Evolutionary conservation across 2,329 filamentous ascomycete species (phyloP).

Genomic region (Penicillium fuscoglaucum): DNA sequence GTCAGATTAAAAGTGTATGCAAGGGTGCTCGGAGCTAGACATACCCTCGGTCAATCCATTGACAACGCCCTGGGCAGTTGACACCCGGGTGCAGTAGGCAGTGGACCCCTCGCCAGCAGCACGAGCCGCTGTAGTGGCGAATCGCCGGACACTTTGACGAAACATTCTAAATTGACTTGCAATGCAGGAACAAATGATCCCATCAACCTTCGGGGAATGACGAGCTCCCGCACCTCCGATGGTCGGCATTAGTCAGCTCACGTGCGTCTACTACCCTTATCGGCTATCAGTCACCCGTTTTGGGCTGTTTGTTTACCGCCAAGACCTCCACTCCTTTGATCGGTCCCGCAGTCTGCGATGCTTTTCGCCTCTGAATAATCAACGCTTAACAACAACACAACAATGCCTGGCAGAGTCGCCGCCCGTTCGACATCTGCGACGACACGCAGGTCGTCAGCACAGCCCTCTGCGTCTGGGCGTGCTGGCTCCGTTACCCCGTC

Average conservation of each 20-base stretch:
- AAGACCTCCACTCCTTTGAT: constrained; percentile 21
- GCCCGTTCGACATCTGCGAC: constrained; percentile 40
- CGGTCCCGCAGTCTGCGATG: constrained; percentile 23
- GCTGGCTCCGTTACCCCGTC: constrained; percentile 54
- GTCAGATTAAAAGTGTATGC: constrained; percentile 1
- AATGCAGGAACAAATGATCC: constrained; percentile 11
- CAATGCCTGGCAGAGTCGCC: constrained; percentile 44
- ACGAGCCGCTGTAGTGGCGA: constrained; percentile 63
- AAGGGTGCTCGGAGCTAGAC: constrained; percentile 17
- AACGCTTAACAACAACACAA: constrained; percentile 21
- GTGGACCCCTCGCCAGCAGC: constrained; percentile 51
- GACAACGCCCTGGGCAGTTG: constrained; percentile 75
- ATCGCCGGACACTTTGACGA: constrained; percentile 65
- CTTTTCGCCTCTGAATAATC: constrained; percentile 20
- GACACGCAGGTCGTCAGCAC: constrained; percentile 48
- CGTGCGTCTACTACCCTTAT: constrained; percentile 15
- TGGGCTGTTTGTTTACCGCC: constrained; percentile 44
- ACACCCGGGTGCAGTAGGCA: constrained; percentile 68
- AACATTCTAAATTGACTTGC: constrained; percentile 58
- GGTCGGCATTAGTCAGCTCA: constrained; percentile 28
- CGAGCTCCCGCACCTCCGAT: constrained; percentile 21
- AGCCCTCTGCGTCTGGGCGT: constrained; percentile 83
- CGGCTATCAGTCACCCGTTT: constrained; percentile 32
- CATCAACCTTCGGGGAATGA: constrained; percentile 7
- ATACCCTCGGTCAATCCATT: constrained; percentile 79